Base-by-base conservation (phyloP, 2,329 filamentous ascomycete genomes). In the Colletotrichum spinosum region DNA sequence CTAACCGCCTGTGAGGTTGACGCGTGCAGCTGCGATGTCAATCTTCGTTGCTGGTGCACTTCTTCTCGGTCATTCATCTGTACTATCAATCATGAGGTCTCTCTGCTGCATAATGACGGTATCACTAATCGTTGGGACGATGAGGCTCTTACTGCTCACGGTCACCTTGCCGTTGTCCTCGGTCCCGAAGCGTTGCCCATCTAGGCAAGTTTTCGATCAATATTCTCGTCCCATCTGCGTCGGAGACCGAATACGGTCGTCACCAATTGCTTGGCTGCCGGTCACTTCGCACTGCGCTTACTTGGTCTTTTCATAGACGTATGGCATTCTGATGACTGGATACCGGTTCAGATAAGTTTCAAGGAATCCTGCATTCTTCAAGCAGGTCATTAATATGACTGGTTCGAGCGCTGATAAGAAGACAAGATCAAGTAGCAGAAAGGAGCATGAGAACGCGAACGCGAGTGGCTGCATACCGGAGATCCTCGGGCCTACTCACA, bases 91-190 rank as follows among this genome's bases (percentile, higher is more conserved):
- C n/a, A 46, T 17, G 44, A n/a, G 13, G 37, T 41, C 17, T 35
- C 5, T 33, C 41, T 8, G 12, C 9, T 12, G 42, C 13, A 15
- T 12, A 11, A 60, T 61, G 57, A 55, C 45, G 46, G 38, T 50
- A 37, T 11, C 8, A 34, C 11, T 35, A 41, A 3, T 33, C 51
- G 35, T 55, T 39, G 39, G 35, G 62, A 65, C 44, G 61, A 41
- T 37, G 51, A 55, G 51, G n/a, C 38, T 13, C 25, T 41, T 57
- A 39, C 60, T 46, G 17, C 34, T 34, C 46, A 48, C 53, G 46
- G 46, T 46, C n/a, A 38, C 38, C n/a, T 35, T 61, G 39, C 45
- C 54, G 53, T 52, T 17, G 44, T 33, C 35, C 49, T 58, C 46
- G 38, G 44, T 48, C 44, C 46, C 42, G 42, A 44, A 58, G 44